A percentile compares a stretch with the other conserved stretches of the same genome.
These are phyloP conservation scores for Dendrobium catenatum DNA, from an alignment of 106 monocot species.

Conservation along the genomic window DNA sequence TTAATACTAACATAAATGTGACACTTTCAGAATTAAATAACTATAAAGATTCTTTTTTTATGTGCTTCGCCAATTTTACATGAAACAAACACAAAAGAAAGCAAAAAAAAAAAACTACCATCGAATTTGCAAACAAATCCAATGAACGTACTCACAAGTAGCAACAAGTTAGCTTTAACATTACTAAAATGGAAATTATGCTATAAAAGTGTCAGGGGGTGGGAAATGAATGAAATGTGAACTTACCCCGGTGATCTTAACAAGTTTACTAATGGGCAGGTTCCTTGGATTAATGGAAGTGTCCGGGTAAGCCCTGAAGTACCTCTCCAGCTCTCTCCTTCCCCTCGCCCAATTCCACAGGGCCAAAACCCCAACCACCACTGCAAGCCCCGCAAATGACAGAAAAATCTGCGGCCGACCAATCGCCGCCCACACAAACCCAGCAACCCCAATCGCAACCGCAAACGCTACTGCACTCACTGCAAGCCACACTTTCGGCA, in stretches of 20 bases:
- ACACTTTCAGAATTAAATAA: too few relatives aligned
- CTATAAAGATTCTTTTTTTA: too few relatives aligned
- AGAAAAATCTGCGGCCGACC: slow-evolving; percentile 3
- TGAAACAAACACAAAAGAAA: background rate
- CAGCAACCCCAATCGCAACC: slow-evolving; percentile 27
- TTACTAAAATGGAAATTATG: too few relatives aligned
- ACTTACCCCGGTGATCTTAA: slow-evolving; percentile 48
- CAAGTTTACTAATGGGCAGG: slow-evolving; percentile 32
- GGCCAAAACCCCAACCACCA: background rate
- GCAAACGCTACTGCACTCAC: slow-evolving; percentile 7
- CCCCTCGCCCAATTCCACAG: slow-evolving; percentile 31
- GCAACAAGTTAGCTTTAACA: too few relatives aligned
- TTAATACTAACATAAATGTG: too few relatives aligned
- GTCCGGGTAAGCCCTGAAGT: slow-evolving; percentile 21
- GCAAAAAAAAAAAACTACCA: too few relatives aligned
- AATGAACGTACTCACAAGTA: too few relatives aligned
- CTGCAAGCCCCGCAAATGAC: slow-evolving; percentile 10
- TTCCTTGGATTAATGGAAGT: slow-evolving; percentile 23
- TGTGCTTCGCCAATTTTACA: too few relatives aligned
- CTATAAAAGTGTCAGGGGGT: too few relatives aligned
- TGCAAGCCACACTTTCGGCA: slow-evolving; percentile 22
- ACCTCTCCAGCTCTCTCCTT: slow-evolving; percentile 31
- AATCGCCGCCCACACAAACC: slow-evolving; percentile 16
- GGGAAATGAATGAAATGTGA: background rate
- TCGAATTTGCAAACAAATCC: too few relatives aligned